These are phyloP conservation scores for Sugiyamaella americana DNA, from an alignment of 805 yeast species.

Conservation along the genomic window DNA sequence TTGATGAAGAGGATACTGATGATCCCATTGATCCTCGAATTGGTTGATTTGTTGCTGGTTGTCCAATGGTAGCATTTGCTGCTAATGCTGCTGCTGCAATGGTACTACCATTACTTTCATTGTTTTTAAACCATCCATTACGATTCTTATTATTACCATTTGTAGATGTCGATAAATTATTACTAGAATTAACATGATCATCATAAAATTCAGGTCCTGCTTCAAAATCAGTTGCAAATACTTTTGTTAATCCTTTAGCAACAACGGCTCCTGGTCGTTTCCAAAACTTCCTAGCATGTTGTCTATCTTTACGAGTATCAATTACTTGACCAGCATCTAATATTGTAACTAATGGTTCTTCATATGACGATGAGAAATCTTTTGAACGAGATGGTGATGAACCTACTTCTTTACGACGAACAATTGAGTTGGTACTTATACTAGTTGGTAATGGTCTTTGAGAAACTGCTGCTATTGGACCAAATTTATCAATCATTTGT, in stretches of 20 bases:
- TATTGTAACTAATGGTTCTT: constrained; percentile 23
- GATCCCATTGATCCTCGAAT: background rate
- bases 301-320: constrained; percentile 19
- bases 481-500: constrained; percentile 32
- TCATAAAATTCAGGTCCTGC: constrained; percentile 1
- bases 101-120: background rate
- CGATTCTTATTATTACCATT: background rate
- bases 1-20: background rate
- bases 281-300: constrained; percentile 28
- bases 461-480: constrained; percentile 5
- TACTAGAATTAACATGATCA: background rate
- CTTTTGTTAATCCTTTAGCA: constrained; percentile 34
- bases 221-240: constrained; percentile 25
- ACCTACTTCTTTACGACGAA: background rate
- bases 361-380: background rate
- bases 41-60: constrained; percentile 2
- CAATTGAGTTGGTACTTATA: background rate
- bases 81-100: constrained; percentile 2
- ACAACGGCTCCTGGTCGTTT: constrained; percentile 33
- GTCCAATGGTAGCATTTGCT: constrained; percentile 3
- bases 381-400: background rate
- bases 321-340: constrained; percentile 22
- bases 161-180: background rate
- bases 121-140: constrained; percentile 20
- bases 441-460: no score